phyloP scores from a whole-genome alignment of 306 rosid species.

The Glycyrrhiza uralensis region DNA sequence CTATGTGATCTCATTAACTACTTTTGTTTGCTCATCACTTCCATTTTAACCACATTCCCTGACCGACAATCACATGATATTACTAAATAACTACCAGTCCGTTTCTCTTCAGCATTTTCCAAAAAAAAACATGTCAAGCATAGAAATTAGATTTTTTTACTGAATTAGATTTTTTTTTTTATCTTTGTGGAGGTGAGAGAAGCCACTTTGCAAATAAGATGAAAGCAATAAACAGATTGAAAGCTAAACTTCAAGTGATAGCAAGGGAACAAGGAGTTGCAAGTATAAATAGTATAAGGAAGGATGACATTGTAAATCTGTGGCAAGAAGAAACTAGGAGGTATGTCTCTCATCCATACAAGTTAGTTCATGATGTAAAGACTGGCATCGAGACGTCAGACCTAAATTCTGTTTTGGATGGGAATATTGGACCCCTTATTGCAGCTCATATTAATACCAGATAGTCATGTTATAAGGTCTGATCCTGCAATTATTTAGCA shows the following conservation, averaged over 20 bases:
- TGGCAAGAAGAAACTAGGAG: slow-evolving; percentile 54
- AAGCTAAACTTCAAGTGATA: slow-evolving; percentile 65
- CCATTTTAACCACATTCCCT: no score
- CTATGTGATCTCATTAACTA: neutral
- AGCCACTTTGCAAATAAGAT: slow-evolving; percentile 69
- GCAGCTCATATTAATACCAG: slow-evolving; percentile 62
- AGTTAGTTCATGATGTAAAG: slow-evolving; percentile 64
- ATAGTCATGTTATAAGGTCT: slow-evolving; percentile 32
- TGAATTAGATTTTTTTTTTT: neutral
- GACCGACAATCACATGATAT: neutral
- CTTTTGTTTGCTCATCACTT: no score
- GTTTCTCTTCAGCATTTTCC: neutral
- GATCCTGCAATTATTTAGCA: neutral
- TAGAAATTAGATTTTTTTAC: neutral
- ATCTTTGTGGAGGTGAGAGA: slow-evolving; percentile 62
- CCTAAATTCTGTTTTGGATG: slow-evolving; percentile 58
- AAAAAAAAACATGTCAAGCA: neutral
- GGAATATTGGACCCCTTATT: slow-evolving; percentile 70
- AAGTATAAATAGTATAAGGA: slow-evolving; percentile 40
- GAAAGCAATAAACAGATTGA: slow-evolving; percentile 74
- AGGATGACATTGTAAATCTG: slow-evolving; percentile 38
- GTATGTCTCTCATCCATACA: slow-evolving; percentile 52
- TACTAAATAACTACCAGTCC: neutral
- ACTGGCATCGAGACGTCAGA: slow-evolving; percentile 60
- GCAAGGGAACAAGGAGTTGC: slow-evolving; percentile 64